phyloP scores from a whole-genome alignment of 306 rosid genomes.

The Spatholobus suberectus region DNA sequence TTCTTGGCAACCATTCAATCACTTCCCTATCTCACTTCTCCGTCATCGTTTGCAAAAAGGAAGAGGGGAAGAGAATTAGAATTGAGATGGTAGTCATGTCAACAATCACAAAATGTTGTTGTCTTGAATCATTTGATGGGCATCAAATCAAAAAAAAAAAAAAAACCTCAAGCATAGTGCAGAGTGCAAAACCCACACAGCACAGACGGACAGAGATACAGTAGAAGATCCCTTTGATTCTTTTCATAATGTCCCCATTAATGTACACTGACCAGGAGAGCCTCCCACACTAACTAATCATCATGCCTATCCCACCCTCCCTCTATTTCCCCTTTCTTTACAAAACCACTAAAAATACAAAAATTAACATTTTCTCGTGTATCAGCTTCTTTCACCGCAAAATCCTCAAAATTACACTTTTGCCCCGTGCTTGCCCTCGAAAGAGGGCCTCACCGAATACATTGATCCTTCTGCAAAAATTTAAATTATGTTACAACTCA shows the following conservation, averaged over 20 bases:
- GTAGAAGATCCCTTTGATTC: conserved; percentile 51
- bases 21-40: too few relatives aligned
- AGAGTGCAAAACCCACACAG: conserved; percentile 30
- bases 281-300: conserved; percentile 47
- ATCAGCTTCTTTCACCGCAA: neutral
- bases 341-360: neutral
- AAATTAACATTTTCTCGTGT: conserved; percentile 17
- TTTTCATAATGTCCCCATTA: conserved; percentile 56
- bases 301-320: conserved; percentile 32
- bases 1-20: too few relatives aligned
- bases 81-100: neutral
- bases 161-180: conserved; percentile 41
- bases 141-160: conserved; percentile 37
- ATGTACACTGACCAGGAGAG: conserved; percentile 53
- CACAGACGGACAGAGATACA: conserved; percentile 37
- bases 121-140: conserved; percentile 33
- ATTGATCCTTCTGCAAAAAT: conserved; percentile 38
- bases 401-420: conserved; percentile 25
- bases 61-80: neutral
- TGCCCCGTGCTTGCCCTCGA: conserved; percentile 41
- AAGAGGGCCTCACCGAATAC: conserved; percentile 53
- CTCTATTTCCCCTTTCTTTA: conserved; percentile 34
- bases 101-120: neutral
- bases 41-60: neutral
- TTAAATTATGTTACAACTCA: neutral